Evolutionary conservation across 805 yeast species (phyloP), one percentile per base, ranked within the genome.

Genomic region (Ogataea glucozyma): DNA sequence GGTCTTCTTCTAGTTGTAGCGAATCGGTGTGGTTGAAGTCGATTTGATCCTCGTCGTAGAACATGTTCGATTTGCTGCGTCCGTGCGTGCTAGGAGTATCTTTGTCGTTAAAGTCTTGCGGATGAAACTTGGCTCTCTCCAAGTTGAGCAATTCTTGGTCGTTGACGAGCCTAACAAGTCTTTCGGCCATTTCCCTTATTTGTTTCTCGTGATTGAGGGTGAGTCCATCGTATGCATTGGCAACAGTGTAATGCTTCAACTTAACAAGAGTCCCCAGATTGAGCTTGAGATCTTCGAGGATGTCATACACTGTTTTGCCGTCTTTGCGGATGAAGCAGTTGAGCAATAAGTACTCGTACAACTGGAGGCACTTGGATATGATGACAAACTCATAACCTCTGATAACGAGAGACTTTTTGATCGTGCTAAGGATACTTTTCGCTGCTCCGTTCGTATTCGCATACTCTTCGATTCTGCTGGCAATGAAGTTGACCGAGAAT

Each of bases 361-460:
- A 34, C 20, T 43, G 51, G 13, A 62, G 43, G 33, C 64, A 54
- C 45, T 61, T 62, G 16, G 53, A 40, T 11, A 61, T 42, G 8
- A 55, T 55, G 12, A 57, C 43, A 43, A 50, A 57, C 38, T 61
- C 67, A 31, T 55, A 53, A 1, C 67, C 67, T 21, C 49, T 52
- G 12, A 57, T 60, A 12, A 62, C 50, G 12, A 54, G 41, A 2
- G 44, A 43, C 40, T 59, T 59, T 44, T 61, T 62, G 12, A 62
- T 17, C 9, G 45, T 40, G 8, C 50, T 47, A 27, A 53, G 49
- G 9, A 56, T 19, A 20, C 45, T 29, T 23, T 23, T 26, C 11
- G 52, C 13, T 10, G 42, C 26, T 23, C 40, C 26, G 19, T 31
- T 17, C 9, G 45, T 35, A 16, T 31, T 31, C 6, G 53, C n/a